phyloP scores from a whole-genome alignment of 352 stramenopile species.

The Phytophthora macrochlamydospora region DNA sequence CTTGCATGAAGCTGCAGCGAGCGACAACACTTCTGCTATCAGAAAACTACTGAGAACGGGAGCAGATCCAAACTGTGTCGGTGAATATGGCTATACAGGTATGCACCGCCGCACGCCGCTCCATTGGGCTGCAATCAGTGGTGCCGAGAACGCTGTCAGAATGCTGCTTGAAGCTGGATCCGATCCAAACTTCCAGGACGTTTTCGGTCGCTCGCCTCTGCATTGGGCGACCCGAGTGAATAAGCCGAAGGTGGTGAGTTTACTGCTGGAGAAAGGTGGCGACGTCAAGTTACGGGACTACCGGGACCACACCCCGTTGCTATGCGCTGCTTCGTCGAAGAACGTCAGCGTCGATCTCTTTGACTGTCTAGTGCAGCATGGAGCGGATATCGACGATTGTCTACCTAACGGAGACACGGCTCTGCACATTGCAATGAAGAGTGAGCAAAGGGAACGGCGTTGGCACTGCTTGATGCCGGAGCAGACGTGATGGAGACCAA shows the following conservation, averaged over 20 bases:
- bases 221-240: slow-evolving; percentile 75
- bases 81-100: slow-evolving; percentile 70
- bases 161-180: slow-evolving; percentile 59
- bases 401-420: slow-evolving; percentile 74
- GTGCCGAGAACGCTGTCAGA: slow-evolving; percentile 41
- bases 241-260: slow-evolving; percentile 46
- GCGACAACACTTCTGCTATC: slow-evolving; percentile 39
- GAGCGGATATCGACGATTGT: slow-evolving; percentile 70
- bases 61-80: slow-evolving; percentile 67
- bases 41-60: slow-evolving; percentile 53
- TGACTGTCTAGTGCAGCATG: slow-evolving; percentile 50
- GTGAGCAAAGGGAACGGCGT: slow-evolving; percentile 63
- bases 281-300: slow-evolving; percentile 66
- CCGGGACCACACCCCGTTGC: slow-evolving; percentile 62
- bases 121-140: slow-evolving; percentile 75
- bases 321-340: slow-evolving; percentile 65
- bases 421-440: slow-evolving; percentile 79
- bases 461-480: slow-evolving; percentile 62
- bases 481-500: slow-evolving; percentile 72
- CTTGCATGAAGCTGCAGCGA: slow-evolving; percentile 65
- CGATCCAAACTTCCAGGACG: slow-evolving; percentile 77
- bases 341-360: slow-evolving; percentile 60
- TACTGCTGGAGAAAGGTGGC: slow-evolving; percentile 55
- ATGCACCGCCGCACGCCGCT: slow-evolving; percentile 73
- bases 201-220: slow-evolving; percentile 58